Percentiles rank a stretch among this genome's conserved stretches.
These are phyloP conservation scores for Periconia digitata DNA, from an alignment of 2,329 filamentous ascomycete species.

Conservation along the genomic window DNA sequence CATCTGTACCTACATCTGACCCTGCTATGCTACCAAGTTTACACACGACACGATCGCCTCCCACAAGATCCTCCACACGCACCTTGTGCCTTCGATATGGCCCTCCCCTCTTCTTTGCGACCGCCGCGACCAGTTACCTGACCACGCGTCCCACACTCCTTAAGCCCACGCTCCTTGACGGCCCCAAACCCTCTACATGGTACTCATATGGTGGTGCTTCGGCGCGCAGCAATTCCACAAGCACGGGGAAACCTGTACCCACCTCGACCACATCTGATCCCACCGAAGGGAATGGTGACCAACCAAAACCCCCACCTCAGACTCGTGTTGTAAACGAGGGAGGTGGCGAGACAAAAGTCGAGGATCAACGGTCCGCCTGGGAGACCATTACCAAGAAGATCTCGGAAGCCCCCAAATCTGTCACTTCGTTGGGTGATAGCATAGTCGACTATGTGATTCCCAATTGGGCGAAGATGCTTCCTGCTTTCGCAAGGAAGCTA, in stretches of 20 bases:
- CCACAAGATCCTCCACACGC: slow-evolving; percentile 12
- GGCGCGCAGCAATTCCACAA: slow-evolving; percentile 19
- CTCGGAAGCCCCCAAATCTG: slow-evolving; percentile 28
- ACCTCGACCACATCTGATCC: slow-evolving; percentile 12
- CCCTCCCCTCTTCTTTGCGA: slow-evolving; percentile 28
- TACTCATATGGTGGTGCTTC: slow-evolving; percentile 10
- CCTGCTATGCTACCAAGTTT: slow-evolving; percentile 17
- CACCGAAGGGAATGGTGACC: slow-evolving; percentile 18
- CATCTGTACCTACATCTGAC: no score
- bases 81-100: slow-evolving; percentile 29
- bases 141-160: slow-evolving; percentile 16
- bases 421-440: slow-evolving; percentile 48
- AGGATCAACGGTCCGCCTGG: slow-evolving; percentile 30
- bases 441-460: slow-evolving; percentile 75
- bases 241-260: slow-evolving; percentile 19
- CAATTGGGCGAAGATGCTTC: slow-evolving; percentile 77
- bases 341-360: slow-evolving; percentile 20
- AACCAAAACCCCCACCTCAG: slow-evolving; percentile 39
- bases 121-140: slow-evolving; percentile 24
- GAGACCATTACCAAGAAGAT: slow-evolving; percentile 35
- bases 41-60: slow-evolving; percentile 18
- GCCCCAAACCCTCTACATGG: slow-evolving; percentile 26
- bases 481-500: slow-evolving; percentile 76
- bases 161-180: slow-evolving; percentile 30
- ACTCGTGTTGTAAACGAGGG: slow-evolving; percentile 29